Percentiles rank a stretch among this genome's conserved stretches.
Evolutionary conservation across 2,329 filamentous ascomycete genomes (phyloP).

Genomic region (Endocalyx cinctus): DNA sequence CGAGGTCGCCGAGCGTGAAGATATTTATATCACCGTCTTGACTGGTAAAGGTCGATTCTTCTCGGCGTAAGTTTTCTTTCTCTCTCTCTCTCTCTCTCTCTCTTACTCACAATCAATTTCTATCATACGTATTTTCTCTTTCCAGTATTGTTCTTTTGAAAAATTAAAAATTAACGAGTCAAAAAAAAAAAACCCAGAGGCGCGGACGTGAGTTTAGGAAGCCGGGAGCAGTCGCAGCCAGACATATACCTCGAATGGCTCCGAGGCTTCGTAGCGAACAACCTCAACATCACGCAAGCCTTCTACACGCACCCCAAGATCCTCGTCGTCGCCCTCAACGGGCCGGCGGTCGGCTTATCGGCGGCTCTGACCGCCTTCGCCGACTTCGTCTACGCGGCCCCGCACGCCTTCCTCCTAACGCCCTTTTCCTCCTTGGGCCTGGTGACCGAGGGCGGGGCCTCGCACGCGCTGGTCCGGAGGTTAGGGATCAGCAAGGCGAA

Average conservation of each 20-base stretch:
- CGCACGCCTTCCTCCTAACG: constrained; percentile 79
- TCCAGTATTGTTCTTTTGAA: constrained; percentile 1
- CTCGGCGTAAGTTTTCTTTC: constrained; percentile 65
- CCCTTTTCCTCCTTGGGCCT: constrained; percentile 88
- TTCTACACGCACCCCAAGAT: constrained; percentile 95
- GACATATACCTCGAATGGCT: constrained; percentile 54
- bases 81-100: constrained; percentile 1
- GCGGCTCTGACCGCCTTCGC: constrained; percentile 78
- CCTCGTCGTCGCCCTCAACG: constrained; percentile 86
- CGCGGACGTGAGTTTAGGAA: constrained; percentile 66
- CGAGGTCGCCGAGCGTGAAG: constrained; percentile 72
- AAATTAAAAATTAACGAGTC: constrained; percentile 4
- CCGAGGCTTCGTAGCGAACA: constrained; percentile 71
- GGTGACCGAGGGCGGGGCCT: constrained; percentile 82
- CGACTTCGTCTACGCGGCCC: constrained; percentile 88
- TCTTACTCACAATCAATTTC: background rate
- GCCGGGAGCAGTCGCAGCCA: constrained; percentile 18
- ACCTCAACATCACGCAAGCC: constrained; percentile 82
- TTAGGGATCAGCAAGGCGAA: constrained; percentile 80
- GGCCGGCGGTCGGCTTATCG: constrained; percentile 81
- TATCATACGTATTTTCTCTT: constrained; percentile 1
- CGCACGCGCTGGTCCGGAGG: constrained; percentile 70
- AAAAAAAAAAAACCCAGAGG: constrained; percentile 47
- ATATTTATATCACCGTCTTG: constrained; percentile 79
- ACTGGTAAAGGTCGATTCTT: constrained; percentile 81